phyloP scores from a whole-genome alignment of 345 rosid species.

The thale cress (Arabidopsis thaliana) region TAIR10.1 NC_003075.7:6691501-6692000 shows the following conservation, averaged over 20 bases:
- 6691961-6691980: slow-evolving; percentile 2
- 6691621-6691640: neutral
- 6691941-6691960: neutral
- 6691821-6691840: neutral
- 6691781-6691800: neutral
- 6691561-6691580: slow-evolving; percentile 49
- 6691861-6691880: neutral
- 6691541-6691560: slow-evolving; percentile 61
- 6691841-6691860: slow-evolving; percentile 9
- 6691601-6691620: neutral
- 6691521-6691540: slow-evolving; percentile 73
- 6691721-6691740: neutral
- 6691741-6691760: neutral
- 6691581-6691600: slow-evolving; percentile 52
- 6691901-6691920: too few relatives aligned
- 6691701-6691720: neutral
- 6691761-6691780: neutral
- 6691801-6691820: neutral
- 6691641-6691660: neutral
- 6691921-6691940: neutral
- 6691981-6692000: too few relatives aligned
- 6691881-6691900: neutral
- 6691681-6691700: neutral
- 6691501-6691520: slow-evolving; percentile 22
- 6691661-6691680: slow-evolving; percentile 1